Evolutionary conservation across 2,329 filamentous ascomycete genomes (phyloP).

Genomic region (Trichoderma sp.): DNA sequence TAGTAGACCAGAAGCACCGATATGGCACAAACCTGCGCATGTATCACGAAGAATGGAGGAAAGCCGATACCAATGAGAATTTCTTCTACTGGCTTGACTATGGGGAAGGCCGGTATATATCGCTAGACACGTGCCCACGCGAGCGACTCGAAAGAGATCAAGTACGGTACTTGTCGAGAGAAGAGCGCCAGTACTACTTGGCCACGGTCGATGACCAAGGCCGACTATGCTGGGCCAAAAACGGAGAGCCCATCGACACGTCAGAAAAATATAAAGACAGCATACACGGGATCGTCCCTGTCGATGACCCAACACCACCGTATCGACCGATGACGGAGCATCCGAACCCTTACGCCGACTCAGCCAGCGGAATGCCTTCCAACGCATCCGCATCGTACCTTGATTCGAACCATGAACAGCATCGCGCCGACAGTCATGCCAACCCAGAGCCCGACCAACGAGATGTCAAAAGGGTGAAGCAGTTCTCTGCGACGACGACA

Average conservation of each 20-base stretch:
- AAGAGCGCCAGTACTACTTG: slow-evolving; percentile 80
- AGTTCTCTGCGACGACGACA: slow-evolving; percentile 70
- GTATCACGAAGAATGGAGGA: slow-evolving; percentile 86
- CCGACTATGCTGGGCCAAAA: slow-evolving; percentile 83
- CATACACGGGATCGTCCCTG: slow-evolving; percentile 69
- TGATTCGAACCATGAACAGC: slow-evolving; percentile 56
- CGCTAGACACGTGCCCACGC: slow-evolving; percentile 71
- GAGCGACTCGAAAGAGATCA: slow-evolving; percentile 74
- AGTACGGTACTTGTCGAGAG: slow-evolving; percentile 79
- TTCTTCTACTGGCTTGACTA: slow-evolving; percentile 94
- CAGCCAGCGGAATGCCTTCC: not conserved
- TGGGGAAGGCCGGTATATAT: slow-evolving; percentile 70
- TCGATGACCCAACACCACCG: slow-evolving; percentile 59
- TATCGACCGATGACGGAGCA: slow-evolving; percentile 10
- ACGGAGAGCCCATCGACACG: slow-evolving; percentile 75
- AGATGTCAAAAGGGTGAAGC: slow-evolving; percentile 55
- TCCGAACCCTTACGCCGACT: slow-evolving; percentile 10
- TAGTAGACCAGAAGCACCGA: slow-evolving; percentile 84
- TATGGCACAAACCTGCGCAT: slow-evolving; percentile 80
- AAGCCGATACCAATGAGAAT: slow-evolving; percentile 74
- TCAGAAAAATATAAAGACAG: slow-evolving; percentile 76
- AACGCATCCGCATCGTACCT: slow-evolving; percentile 26
- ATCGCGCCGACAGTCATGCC: slow-evolving; percentile 64
- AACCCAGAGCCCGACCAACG: slow-evolving; percentile 63
- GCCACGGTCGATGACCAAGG: slow-evolving; percentile 75